Evolutionary conservation across 768 basidiomycete genomes (phyloP), one percentile per base, ranked within the genome.

Genomic region (Fistulinella prunicolor): DNA sequence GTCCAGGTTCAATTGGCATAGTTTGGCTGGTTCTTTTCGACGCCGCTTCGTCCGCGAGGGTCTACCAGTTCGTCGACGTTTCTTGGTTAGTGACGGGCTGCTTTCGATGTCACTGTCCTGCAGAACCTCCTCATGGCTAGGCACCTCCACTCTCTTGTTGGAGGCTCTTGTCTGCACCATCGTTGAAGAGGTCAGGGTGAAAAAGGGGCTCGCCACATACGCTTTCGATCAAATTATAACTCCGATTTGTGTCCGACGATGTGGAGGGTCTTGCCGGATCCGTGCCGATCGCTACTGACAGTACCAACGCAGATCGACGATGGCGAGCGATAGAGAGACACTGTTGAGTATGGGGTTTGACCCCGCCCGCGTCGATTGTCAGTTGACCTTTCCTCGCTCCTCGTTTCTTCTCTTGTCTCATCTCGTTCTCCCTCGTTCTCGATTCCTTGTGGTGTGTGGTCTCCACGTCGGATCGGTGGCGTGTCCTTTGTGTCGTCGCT

Each of bases 301-400:
- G n/a, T n/a, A n/a, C n/a, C 28, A 12, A 16, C 32, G 9, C 29
- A n/a, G n/a, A n/a, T n/a, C n/a, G n/a, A n/a, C 50, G 45, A 77
- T 76, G 74, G 55, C 74, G 23, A 57, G 75, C 55, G 89, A 91
- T 68, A 81, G 79, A 70, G 86, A 90, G 14, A 80, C 82, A 13
- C 73, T 97, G 28, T 59, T 92, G 10, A 73, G 78, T 19, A 94
- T 95, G 89, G 94, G 94, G 12, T 96, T 96, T 57, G 88, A 94
- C 51, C 62, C 78, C 20, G 79, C 81, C 14, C 80, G 94, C 50
- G 83, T 95, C 38, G 90, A 93, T 59, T 95, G 93, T 94, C 58
- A 61, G 87, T 69, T 26, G 52, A 36, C 36, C 47, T 53, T 42
- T 42, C 9, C 37, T 14, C 30, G 12, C 6, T 19, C 17, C 17